These are phyloP conservation scores for Bauhinia variegata DNA, from an alignment of 306 rosid genomes.

Conservation along the genomic window DNA sequence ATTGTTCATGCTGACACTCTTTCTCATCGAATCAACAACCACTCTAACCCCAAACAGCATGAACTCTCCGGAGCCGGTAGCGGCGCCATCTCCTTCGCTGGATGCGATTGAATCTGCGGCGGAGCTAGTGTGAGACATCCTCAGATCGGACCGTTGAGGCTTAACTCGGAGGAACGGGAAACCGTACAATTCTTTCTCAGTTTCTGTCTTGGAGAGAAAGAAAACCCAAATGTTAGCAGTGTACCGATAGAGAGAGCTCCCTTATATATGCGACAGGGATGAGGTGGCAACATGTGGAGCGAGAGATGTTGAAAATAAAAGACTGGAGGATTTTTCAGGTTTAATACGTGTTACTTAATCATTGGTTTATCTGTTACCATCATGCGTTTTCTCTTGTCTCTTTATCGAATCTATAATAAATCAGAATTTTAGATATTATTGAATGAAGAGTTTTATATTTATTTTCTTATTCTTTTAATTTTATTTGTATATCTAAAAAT, in stretches of 20 bases:
- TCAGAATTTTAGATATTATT: no score
- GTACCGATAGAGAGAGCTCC: conserved; percentile 12
- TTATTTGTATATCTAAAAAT: no score
- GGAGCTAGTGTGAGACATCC: conserved; percentile 42
- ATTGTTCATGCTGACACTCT: conserved; percentile 93
- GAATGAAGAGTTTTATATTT: no score
- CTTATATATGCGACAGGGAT: conserved; percentile 46
- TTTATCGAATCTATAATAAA: conserved; percentile 1
- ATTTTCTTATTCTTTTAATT: no score
- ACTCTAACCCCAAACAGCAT: conserved; percentile 92
- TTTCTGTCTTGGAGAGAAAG: background rate
- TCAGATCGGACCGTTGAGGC: conserved; percentile 24
- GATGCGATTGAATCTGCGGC: conserved; percentile 40
- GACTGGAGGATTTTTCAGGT: background rate
- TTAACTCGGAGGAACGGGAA: background rate
- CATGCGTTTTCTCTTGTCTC: conserved; percentile 35
- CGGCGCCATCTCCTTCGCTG: conserved; percentile 24
- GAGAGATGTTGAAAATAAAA: background rate
- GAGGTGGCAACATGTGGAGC: conserved; percentile 50
- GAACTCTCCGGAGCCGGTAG: conserved; percentile 58
- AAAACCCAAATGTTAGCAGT: no score
- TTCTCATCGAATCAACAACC: conserved; percentile 94
- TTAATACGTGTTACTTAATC: conserved; percentile 29
- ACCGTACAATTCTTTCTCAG: conserved; percentile 1
- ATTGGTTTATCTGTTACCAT: conserved; percentile 18